A percentile compares a stretch with the other conserved stretches of the same genome.
Evolutionary conservation across 148 eudicot species (phyloP).

Genomic region (Gaultheria prostrata): DNA sequence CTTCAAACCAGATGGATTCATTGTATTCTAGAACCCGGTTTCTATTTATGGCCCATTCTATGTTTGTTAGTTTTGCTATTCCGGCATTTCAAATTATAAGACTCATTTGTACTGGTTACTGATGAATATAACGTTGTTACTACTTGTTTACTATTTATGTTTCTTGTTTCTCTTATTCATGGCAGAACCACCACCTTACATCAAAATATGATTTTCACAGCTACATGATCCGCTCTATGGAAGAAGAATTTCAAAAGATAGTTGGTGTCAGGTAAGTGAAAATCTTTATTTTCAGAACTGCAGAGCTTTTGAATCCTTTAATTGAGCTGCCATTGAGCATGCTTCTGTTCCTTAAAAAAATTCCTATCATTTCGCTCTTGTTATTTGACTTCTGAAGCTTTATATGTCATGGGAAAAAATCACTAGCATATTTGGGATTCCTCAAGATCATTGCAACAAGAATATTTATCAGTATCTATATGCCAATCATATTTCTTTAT

Average conservation of each 20-base stretch:
- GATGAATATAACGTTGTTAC: not conserved
- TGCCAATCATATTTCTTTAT: not conserved
- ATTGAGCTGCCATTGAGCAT: not conserved
- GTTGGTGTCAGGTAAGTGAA: constrained; percentile 86
- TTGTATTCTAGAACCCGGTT: not conserved
- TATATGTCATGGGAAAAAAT: not conserved
- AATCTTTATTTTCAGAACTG: constrained; percentile 15
- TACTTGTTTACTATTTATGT: constrained; percentile 13
- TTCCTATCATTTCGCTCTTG: not conserved
- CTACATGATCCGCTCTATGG: constrained; percentile 99
- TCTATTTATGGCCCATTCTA: not conserved
- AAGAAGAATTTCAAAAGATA: constrained; percentile 95
- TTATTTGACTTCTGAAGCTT: not conserved
- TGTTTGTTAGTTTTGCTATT: not conserved
- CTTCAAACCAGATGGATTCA: not conserved
- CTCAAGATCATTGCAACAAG: not conserved
- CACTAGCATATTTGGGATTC: not conserved
- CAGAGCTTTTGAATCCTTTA: constrained; percentile 1
- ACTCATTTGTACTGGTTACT: not conserved
- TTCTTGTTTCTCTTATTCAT: constrained; percentile 31
- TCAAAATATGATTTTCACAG: constrained; percentile 96
- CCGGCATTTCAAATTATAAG: not conserved
- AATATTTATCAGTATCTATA: not conserved
- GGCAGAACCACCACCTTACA: constrained; percentile 95
- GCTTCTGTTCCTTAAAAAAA: not conserved